A percentile compares a stretch with the other conserved stretches of the same genome.
Evolutionary conservation across 305 asterid genomes (phyloP).

Genomic region (Fraxinus paxiana): DNA sequence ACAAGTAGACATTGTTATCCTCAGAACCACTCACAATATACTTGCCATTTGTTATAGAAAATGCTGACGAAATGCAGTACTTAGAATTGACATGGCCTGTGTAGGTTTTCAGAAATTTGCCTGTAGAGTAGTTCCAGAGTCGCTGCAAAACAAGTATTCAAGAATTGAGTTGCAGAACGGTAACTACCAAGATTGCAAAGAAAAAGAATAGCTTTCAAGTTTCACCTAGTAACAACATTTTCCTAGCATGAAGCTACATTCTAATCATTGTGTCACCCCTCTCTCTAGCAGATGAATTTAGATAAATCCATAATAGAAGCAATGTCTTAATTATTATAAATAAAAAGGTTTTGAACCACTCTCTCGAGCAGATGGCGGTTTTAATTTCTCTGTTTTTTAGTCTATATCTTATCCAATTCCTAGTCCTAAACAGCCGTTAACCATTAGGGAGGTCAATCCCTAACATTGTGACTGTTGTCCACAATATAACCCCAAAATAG

Average conservation of each 20-base stretch:
- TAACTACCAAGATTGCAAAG: not conserved
- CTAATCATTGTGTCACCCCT: not conserved
- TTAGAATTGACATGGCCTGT: slow-evolving; percentile 76
- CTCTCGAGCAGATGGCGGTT: not conserved
- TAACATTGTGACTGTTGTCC: not conserved
- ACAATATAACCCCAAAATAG: not conserved
- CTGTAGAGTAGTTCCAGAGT: slow-evolving; percentile 83
- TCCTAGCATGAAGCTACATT: not conserved
- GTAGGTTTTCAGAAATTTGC: slow-evolving; percentile 86
- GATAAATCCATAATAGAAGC: not conserved
- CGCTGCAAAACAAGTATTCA: slow-evolving; percentile 51
- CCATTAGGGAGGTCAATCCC: not conserved
- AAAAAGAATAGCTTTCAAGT: not conserved
- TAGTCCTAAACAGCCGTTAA: not conserved
- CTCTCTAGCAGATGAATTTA: not conserved
- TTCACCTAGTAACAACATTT: not conserved
- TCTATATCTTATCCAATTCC: not conserved
- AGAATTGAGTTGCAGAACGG: slow-evolving; percentile 13
- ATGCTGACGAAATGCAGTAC: slow-evolving; percentile 73
- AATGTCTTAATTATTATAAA: not conserved
- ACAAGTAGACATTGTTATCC: slow-evolving; percentile 69
- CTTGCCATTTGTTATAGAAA: slow-evolving; percentile 82
- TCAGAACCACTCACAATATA: slow-evolving; percentile 93
- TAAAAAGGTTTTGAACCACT: not conserved
- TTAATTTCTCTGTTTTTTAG: not conserved